Conservation (phyloP, 768 basidiomycete species). For the Leccinum sublutescens region DNA sequence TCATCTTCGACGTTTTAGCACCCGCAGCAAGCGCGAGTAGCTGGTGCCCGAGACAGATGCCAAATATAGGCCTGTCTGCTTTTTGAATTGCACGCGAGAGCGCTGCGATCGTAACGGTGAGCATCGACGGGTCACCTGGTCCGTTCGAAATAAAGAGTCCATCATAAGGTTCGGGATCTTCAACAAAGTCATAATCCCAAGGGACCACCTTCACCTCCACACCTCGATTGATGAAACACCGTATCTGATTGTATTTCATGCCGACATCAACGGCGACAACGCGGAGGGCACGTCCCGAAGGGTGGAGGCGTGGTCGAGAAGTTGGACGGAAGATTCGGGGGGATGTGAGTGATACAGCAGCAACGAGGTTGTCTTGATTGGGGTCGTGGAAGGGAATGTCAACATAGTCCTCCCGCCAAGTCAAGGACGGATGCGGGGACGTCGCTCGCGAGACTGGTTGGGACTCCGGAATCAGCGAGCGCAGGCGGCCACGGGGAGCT, state of each 20-base stretch:
- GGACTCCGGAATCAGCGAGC: constrained; percentile 36
- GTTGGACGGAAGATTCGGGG: constrained; percentile 71
- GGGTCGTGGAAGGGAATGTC: constrained; percentile 85
- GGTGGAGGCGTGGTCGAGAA: constrained; percentile 58
- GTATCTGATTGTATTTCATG: constrained; percentile 99
- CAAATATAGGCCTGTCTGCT: constrained; percentile 87
- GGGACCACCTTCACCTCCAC: constrained; percentile 97
- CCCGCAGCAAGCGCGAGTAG: constrained; percentile 93
- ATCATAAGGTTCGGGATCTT: constrained; percentile 80
- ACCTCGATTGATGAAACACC: constrained; percentile 91
- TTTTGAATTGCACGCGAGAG: constrained; percentile 67
- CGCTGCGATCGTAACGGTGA: constrained; percentile 66
- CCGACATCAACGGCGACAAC: constrained; percentile 94
- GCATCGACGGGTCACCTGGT: constrained; percentile 92
- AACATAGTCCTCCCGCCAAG: constrained; percentile 84
- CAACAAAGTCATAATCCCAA: constrained; percentile 91
- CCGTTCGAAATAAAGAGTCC: constrained; percentile 98
- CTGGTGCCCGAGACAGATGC: constrained; percentile 98
- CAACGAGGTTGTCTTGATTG: constrained; percentile 88
- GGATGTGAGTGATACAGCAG: constrained; percentile 71
- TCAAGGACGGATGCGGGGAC: constrained; percentile 49
- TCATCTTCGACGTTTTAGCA: constrained; percentile 96
- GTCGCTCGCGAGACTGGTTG: constrained; percentile 46
- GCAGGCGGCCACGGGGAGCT: constrained; percentile 39
- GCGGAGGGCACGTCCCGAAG: constrained; percentile 76